Percentiles rank a stretch among this genome's conserved stretches.
phyloP scores from a whole-genome alignment of 306 rosid species.

The Fagus crenata region DNA sequence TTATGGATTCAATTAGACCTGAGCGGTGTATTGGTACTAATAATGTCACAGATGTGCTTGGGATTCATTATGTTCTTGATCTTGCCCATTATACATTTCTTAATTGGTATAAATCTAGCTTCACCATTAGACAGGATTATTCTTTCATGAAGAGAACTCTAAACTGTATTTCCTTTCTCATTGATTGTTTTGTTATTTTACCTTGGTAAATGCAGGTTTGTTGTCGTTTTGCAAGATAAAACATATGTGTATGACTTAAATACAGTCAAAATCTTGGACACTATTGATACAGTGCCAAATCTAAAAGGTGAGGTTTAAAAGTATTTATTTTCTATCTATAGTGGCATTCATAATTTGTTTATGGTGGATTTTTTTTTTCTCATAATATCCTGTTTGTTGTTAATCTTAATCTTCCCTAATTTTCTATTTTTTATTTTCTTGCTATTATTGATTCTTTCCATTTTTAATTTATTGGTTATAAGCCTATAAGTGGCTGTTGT shows the following conservation, averaged over 20 bases:
- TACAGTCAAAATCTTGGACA: conserved; percentile 79
- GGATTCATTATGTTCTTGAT: conserved; percentile 4
- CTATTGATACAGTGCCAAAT: conserved; percentile 76
- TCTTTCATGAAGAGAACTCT: conserved; percentile 15
- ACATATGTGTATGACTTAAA: conserved; percentile 77
- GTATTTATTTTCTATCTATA: conserved; percentile 9
- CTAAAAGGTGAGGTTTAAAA: conserved; percentile 66
- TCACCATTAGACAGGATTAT: neutral
- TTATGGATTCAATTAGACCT: neutral
- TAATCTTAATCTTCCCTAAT: conserved; percentile 10
- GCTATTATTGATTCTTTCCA: neutral
- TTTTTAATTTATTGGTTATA: neutral
- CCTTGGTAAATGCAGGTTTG: conserved; percentile 63
- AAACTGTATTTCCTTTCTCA: conserved; percentile 27
- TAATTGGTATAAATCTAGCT: neutral
- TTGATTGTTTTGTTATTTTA: conserved; percentile 22
- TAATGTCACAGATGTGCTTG: neutral
- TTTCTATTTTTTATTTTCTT: neutral
- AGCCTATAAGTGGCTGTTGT: too few relatives aligned
- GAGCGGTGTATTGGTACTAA: neutral
- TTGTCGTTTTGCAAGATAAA: conserved; percentile 88
- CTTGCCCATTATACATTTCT: neutral
- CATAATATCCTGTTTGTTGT: neutral
- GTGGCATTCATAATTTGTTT: conserved; percentile 21
- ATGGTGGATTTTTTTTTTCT: conserved; percentile 10